These are phyloP conservation scores for Acanthamoeba lenticulata DNA, from an alignment of 208 protist species.

Conservation along the genomic window DNA sequence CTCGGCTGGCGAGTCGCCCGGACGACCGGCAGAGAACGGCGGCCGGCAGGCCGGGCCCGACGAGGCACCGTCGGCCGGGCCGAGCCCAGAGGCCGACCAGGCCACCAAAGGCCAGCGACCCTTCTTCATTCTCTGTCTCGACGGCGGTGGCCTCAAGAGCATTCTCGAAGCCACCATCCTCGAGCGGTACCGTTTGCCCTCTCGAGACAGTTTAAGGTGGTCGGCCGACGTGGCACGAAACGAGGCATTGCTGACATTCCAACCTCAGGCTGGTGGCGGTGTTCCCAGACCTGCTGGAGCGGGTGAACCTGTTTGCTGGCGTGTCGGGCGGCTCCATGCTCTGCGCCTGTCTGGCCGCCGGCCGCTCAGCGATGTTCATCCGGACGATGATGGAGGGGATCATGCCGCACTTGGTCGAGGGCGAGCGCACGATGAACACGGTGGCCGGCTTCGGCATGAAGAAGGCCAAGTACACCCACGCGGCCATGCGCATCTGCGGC, in stretches of 20 bases:
- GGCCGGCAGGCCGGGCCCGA: too few species aligned
- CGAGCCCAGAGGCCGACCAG: neutral
- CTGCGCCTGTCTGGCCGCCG: neutral
- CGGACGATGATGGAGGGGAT: conserved; percentile 26
- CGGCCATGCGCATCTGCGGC: conserved; percentile 32
- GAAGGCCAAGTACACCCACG: conserved; percentile 55
- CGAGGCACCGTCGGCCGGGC: neutral
- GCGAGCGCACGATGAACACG: conserved; percentile 62
- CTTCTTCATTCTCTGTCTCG: conserved; percentile 60
- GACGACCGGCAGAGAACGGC: too few species aligned
- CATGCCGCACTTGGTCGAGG: conserved; percentile 34
- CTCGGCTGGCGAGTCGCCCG: too few species aligned
- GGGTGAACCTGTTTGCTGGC: conserved; percentile 43
- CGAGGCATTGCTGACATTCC: neutral
- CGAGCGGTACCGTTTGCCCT: neutral
- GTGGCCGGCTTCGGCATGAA: conserved; percentile 56
- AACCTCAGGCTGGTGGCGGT: neutral
- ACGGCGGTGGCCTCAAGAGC: conserved; percentile 56
- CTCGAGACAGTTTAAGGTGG: too few species aligned
- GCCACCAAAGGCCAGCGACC: neutral
- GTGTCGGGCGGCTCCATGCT: conserved; percentile 52
- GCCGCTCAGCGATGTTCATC: conserved; percentile 30
- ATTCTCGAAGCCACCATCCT: conserved; percentile 63
- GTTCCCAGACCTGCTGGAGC: conserved; percentile 52
- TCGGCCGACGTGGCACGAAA: too few species aligned